Evolutionary conservation across 768 basidiomycete genomes (phyloP), one percentile per base, ranked within the genome.

Genomic region (Lanmaoa rubissima): DNA sequence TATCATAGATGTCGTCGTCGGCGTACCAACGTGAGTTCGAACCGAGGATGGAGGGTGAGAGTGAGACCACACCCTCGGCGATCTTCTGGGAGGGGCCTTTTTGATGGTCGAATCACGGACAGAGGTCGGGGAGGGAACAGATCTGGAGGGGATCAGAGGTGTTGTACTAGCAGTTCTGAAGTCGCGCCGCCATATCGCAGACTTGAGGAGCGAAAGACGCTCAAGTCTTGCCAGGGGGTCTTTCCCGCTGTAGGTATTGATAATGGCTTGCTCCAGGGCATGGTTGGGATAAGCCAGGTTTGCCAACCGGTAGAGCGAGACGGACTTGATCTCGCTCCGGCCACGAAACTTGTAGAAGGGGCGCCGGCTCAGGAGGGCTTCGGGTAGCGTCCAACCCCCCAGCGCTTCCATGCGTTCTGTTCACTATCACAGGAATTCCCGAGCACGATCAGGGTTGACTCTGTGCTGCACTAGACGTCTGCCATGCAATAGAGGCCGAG

Each of bases 31-130:
- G 51, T 5, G 60, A 54, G 0, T 24, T 12, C 10, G 10, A 13
- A 12, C 34, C 16, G 16, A 59, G 50, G 2, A 13, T n/a, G 16
- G 32, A 13, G 2, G 64, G 64, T 2, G 65, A 46, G 35, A 65
- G 52, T 6, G 64, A 65, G 5, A 65, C 54, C 64, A 65, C 65
- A 5, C 64, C 60, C 46, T 65, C 64, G 1, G 55, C 57, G 19
- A 65, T 61, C 4, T 34, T 16, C 12, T 32, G 14, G 1, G 0
- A 36, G 24, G 21, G n/a, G 32, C 6, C 4, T 14, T 40, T 16
- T 40, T n/a, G 10, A 11, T 4, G 2, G 31, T 21, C 2, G 31
- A 17, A 12, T 3, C 11, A 31, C 28, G 10, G 5, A 17, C 14
- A 2, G 32, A 11, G 34, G 34, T 10, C 28, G 19, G 13, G n/a